Conservation (phyloP, 148 eudicot genomes). For the Cornus suecica region DNA sequence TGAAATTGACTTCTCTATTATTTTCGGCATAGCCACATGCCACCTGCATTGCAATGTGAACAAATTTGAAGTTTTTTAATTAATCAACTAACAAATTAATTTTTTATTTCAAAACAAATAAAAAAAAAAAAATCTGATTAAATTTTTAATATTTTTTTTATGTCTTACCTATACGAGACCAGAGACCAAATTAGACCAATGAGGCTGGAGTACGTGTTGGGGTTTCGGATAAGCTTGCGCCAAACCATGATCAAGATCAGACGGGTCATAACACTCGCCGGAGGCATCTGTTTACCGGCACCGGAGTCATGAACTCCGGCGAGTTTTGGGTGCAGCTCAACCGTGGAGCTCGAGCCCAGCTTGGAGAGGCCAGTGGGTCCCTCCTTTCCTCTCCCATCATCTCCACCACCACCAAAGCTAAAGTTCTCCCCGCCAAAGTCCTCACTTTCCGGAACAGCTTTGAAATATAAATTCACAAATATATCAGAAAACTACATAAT, state of each 20-base stretch:
- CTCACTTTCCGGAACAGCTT: slow-evolving; percentile 39
- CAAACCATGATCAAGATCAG: slow-evolving; percentile 74
- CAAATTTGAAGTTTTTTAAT: not conserved
- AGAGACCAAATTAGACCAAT: slow-evolving; percentile 81
- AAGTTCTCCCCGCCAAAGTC: slow-evolving; percentile 58
- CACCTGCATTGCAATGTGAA: slow-evolving; percentile 45
- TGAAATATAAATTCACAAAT: not conserved
- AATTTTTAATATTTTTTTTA: too few relatives aligned
- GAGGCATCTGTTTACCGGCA: slow-evolving; percentile 69
- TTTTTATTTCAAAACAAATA: too few relatives aligned
- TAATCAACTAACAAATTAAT: not conserved
- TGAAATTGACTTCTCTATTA: slow-evolving; percentile 54
- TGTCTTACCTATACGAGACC: slow-evolving; percentile 46
- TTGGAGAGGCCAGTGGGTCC: slow-evolving; percentile 49
- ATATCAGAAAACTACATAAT: not conserved
- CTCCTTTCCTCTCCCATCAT: slow-evolving; percentile 46
- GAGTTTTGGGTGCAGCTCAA: slow-evolving; percentile 52
- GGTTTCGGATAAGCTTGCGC: slow-evolving; percentile 79
- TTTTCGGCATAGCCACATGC: slow-evolving; percentile 78
- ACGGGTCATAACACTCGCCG: slow-evolving; percentile 90
- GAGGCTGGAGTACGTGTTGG: slow-evolving; percentile 81
- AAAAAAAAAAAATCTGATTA: too few relatives aligned
- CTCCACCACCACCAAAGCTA: slow-evolving; percentile 45
- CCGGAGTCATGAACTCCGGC: slow-evolving; percentile 24
- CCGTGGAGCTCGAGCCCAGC: slow-evolving; percentile 56